Percentiles rank a stretch among this genome's conserved stretches.
These are phyloP conservation scores for Chamaecyparis obtusa DNA, from an alignment of 75 land plant genomes.

Conservation along the genomic window DNA sequence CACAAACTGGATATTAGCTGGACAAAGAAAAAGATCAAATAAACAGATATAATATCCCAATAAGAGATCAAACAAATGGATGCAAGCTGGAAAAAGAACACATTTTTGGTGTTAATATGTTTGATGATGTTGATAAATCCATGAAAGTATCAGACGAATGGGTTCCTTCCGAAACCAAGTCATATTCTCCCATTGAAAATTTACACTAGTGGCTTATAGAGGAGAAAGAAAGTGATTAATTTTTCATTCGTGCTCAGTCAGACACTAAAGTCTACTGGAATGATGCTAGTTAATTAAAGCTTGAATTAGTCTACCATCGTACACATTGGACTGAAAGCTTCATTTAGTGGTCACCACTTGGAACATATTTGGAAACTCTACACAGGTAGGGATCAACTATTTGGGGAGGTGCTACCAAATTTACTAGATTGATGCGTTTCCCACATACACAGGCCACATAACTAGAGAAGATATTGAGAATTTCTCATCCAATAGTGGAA, in stretches of 20 bases:
- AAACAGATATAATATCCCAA: too few relatives aligned
- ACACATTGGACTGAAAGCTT: constrained; percentile 90
- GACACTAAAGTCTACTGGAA: constrained; percentile 93
- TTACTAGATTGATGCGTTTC: constrained; percentile 79
- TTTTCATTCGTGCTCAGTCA: constrained; percentile 81
- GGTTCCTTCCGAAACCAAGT: too few relatives aligned
- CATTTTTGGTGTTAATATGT: too few relatives aligned
- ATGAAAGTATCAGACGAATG: too few relatives aligned
- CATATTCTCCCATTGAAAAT: constrained; percentile 39
- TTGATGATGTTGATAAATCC: too few relatives aligned
- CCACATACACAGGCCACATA: constrained; percentile 70
- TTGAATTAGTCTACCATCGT: constrained; percentile 78
- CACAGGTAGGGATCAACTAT: constrained; percentile 84
- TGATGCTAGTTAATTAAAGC: constrained; percentile 70
- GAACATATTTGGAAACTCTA: constrained; percentile 87
- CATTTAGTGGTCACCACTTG: constrained; percentile 95
- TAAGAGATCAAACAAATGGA: too few relatives aligned
- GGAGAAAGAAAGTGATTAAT: constrained; percentile 88
- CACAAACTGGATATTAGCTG: too few relatives aligned
- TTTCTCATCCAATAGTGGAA: constrained; percentile 60
- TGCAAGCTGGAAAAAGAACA: too few relatives aligned
- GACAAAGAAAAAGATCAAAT: too few relatives aligned
- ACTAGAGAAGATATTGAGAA: constrained; percentile 51
- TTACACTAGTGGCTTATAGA: constrained; percentile 84
- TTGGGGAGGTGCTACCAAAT: constrained; percentile 82